Percentiles rank a stretch among this genome's conserved stretches.
Evolutionary conservation across 805 yeast species (phyloP).

Genomic region (Jamesozyma gamospora): DNA sequence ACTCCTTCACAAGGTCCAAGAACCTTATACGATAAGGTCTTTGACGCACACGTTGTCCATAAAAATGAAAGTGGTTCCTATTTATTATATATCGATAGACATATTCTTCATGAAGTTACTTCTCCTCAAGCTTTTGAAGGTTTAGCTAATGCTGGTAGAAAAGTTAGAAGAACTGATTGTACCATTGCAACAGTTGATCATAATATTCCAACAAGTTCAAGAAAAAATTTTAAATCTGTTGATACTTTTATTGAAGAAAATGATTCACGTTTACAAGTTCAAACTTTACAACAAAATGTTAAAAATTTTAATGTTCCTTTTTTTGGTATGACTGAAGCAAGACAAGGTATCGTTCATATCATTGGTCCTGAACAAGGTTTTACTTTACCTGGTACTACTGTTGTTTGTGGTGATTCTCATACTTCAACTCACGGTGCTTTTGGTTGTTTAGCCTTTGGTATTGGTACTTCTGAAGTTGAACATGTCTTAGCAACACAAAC

Average conservation of each 20-base stretch:
- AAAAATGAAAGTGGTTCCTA: constrained; percentile 80
- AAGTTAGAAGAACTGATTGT: constrained; percentile 85
- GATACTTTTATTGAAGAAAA: constrained; percentile 77
- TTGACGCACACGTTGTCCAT: constrained; percentile 88
- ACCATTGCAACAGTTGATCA: constrained; percentile 94
- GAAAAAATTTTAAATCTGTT: constrained; percentile 63
- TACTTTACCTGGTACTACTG: constrained; percentile 96
- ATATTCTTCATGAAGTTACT: constrained; percentile 95
- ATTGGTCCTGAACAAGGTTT: constrained; percentile 99
- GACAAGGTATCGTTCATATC: constrained; percentile 98
- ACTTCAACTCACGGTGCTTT: constrained; percentile 99
- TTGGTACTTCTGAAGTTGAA: constrained; percentile 98
- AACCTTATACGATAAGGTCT: constrained; percentile 93
- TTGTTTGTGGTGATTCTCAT: constrained; percentile 98
- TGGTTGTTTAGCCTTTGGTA: constrained; percentile 95
- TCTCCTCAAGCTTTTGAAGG: constrained; percentile 99
- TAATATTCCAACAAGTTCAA: constrained; percentile 91
- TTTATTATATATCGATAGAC: constrained; percentile 89
- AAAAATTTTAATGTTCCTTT: constrained; percentile 80
- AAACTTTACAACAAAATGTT: constrained; percentile 87
- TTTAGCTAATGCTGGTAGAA: constrained; percentile 73
- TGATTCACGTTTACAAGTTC: constrained; percentile 87
- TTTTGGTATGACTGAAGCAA: constrained; percentile 86
- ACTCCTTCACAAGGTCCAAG: constrained; percentile 36
- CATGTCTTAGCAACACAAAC: constrained; percentile 98